Conservation (phyloP, 495 filamentous ascomycete genomes). For the Penicillium turbatum region DNA sequence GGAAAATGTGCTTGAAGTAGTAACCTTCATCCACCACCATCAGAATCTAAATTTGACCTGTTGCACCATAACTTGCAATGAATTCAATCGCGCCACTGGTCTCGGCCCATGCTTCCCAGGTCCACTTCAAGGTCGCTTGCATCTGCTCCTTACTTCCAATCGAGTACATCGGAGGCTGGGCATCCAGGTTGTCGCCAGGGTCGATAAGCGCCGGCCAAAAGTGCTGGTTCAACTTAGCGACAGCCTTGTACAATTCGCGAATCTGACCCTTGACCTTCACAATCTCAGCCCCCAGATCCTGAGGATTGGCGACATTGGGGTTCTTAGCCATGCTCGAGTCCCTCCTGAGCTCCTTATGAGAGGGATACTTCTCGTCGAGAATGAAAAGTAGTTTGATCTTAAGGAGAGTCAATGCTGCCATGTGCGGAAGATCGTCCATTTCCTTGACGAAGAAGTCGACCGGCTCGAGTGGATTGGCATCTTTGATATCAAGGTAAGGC, state of each 20-base stretch:
- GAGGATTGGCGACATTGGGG: not conserved
- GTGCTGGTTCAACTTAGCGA: not conserved
- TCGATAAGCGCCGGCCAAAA: constrained; percentile 3
- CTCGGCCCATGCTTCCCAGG: not conserved
- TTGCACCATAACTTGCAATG: too few species aligned
- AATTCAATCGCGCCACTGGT: not conserved
- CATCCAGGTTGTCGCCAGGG: not conserved
- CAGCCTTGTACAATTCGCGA: not conserved
- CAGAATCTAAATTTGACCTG: too few species aligned
- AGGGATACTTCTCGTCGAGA: too few species aligned
- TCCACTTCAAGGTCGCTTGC: not conserved
- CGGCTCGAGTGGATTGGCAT: constrained; percentile 26
- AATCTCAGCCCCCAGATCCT: not conserved
- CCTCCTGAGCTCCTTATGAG: too few species aligned
- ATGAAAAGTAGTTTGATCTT: constrained; percentile 10
- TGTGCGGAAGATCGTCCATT: not conserved
- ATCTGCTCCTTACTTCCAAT: constrained; percentile 1
- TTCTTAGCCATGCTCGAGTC: not conserved
- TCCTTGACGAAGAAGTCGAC: not conserved
- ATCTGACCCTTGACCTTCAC: constrained; percentile 1
- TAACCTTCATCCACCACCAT: too few species aligned
- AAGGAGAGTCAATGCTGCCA: constrained; percentile 3
- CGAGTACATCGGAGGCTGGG: not conserved
- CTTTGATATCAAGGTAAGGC: constrained; percentile 27
- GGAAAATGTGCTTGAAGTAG: too few species aligned